These are phyloP conservation scores for Pseudomicrostroma phylloplanum DNA, from an alignment of 1,284 basidiomycete species.

Conservation along the genomic window DNA sequence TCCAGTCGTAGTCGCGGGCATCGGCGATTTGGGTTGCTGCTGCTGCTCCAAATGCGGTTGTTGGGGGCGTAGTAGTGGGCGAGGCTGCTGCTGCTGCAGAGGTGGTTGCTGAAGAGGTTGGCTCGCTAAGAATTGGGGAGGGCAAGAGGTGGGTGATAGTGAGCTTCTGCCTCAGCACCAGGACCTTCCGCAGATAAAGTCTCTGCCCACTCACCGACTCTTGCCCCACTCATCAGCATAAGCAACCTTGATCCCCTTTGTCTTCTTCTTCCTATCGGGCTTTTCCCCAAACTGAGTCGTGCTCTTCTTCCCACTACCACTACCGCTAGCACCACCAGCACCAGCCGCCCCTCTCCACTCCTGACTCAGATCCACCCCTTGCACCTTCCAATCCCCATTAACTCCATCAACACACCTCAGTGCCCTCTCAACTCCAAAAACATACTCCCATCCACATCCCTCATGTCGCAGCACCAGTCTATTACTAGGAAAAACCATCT, in stretches of 20 bases:
- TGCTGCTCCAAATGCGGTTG: constrained; percentile 12
- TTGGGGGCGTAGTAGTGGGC: not conserved
- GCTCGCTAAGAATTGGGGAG: not conserved
- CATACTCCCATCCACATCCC: constrained; percentile 62
- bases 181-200: too few relatives aligned
- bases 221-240: constrained; percentile 90
- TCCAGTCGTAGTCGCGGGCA: constrained; percentile 76
- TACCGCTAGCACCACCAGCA: not conserved
- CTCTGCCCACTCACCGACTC: constrained; percentile 58
- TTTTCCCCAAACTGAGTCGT: not conserved
- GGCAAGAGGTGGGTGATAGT: constrained; percentile 18
- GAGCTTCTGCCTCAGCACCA: too few relatives aligned
- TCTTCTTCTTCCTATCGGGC: constrained; percentile 19
- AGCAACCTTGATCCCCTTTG: constrained; percentile 72
- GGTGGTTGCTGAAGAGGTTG: not conserved
- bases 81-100: not conserved
- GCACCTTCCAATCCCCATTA: constrained; percentile 67
- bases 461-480: constrained; percentile 59
- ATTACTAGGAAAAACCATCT: constrained; percentile 95
- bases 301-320: not conserved
- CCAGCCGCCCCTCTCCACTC: constrained; percentile 1
- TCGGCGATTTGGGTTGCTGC: constrained; percentile 24
- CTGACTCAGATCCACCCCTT: constrained; percentile 56
- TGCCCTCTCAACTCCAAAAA: constrained; percentile 67
- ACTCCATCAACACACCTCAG: constrained; percentile 66